phyloP scores from a whole-genome alignment of 495 filamentous ascomycete genomes.

The Lasiosphaeria ovina region DNA sequence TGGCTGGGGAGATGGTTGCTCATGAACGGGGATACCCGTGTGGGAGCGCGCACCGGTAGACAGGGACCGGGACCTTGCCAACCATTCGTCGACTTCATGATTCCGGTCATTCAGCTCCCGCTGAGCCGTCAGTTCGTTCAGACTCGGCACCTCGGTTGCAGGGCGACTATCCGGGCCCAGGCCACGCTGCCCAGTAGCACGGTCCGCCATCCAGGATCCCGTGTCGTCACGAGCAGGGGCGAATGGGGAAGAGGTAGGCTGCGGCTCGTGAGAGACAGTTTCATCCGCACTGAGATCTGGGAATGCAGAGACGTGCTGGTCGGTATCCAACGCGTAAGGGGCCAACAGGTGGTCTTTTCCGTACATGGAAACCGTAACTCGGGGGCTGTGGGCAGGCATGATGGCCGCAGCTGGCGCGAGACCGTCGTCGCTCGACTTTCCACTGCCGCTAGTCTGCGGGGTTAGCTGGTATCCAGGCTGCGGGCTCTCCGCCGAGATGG shows the following conservation, averaged over 20 bases:
- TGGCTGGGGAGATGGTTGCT: constrained; percentile 5
- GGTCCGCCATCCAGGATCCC: constrained; percentile 39
- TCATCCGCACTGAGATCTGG: constrained; percentile 11
- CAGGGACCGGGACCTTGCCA: constrained; percentile 24
- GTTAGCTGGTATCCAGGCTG: constrained; percentile 40
- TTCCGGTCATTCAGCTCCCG: constrained; percentile 40
- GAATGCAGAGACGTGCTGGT: constrained; percentile 11
- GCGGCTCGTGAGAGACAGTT: constrained; percentile 4
- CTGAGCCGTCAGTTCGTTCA: constrained; percentile 38
- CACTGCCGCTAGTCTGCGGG: constrained; percentile 47
- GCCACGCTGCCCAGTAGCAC: constrained; percentile 38
- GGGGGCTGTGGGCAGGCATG: constrained; percentile 46
- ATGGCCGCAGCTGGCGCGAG: constrained; percentile 33
- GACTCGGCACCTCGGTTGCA: constrained; percentile 36
- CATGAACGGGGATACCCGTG: not conserved
- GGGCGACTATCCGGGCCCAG: constrained; percentile 42
- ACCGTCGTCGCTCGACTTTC: constrained; percentile 48
- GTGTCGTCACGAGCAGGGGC: constrained; percentile 32
- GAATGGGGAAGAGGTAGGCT: constrained; percentile 5
- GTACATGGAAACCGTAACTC: constrained; percentile 51
- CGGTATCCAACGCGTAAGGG: constrained; percentile 29
- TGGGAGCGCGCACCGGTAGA: not conserved
- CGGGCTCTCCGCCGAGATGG: constrained; percentile 29
- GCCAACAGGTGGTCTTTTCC: constrained; percentile 33
- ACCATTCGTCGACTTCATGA: constrained; percentile 42